These are phyloP conservation scores for Hanseniaspora guilliermondii DNA, from an alignment of 805 yeast genomes.

Conservation along the genomic window DNA sequence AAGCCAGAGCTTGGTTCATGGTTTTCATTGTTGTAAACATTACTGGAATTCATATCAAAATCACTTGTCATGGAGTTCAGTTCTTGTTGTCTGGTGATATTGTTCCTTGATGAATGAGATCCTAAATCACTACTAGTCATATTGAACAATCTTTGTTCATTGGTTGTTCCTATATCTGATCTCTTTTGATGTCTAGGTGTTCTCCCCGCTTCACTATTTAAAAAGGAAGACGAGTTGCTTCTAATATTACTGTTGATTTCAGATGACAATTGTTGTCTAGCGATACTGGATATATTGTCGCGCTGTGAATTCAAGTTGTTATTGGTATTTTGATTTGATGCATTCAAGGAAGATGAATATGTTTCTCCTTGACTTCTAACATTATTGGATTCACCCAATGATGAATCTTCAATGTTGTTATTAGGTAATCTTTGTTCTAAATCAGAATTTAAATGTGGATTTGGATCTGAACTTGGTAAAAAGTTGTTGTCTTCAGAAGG, in stretches of 20 bases:
- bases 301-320: not conserved
- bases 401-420: constrained; percentile 18
- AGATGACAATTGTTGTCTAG: not conserved
- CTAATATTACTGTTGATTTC: not conserved
- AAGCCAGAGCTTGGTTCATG: constrained; percentile 19
- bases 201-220: constrained; percentile 6
- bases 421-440: not conserved
- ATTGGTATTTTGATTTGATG: not conserved
- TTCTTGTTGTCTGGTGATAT: constrained; percentile 15
- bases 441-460: not conserved
- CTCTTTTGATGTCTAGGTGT: constrained; percentile 13
- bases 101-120: not conserved
- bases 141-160: constrained; percentile 8
- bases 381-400: constrained; percentile 20
- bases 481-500: constrained; percentile 30
- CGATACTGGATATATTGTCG: not conserved
- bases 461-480: constrained; percentile 26
- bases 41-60: constrained; percentile 8
- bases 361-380: not conserved
- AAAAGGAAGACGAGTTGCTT: constrained; percentile 4
- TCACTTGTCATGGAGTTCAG: constrained; percentile 17
- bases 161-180: constrained; percentile 7
- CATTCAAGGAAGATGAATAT: not conserved
- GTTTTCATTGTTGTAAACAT: constrained; percentile 4
- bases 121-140: constrained; percentile 8